Base-by-base conservation (phyloP, 2,329 filamentous ascomycete species). In the Pyrenophora teres region DNA sequence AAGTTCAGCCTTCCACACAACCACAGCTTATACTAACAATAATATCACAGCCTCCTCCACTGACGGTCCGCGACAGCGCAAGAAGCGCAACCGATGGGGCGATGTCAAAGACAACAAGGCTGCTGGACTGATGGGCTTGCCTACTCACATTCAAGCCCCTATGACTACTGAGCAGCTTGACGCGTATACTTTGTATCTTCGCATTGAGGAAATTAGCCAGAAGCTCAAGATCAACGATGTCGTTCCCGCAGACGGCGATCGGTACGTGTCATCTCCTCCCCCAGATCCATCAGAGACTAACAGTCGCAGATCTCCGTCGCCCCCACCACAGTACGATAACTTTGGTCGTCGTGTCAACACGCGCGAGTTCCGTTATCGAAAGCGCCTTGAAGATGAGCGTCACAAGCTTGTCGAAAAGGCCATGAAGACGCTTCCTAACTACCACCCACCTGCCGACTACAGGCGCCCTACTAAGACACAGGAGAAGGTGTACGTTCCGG, bases 401-500 rank as follows among this genome's bases (percentile, higher is more conserved):
- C 94, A 99, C 80, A 97, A 97, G 78, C 84, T 97, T 67, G 90
- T 99, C 74, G 94, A 99, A 74, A 97, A 95, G 82, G 94, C 94
- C 68, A 96, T 97, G 90, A 97, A 97, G 82, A 92, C 90, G 72
- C 97, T 99, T 76, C 93, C 94, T 80, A 97, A 97, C 85, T 99
- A 99, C 76, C 92, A 97, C 75, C 94, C 94, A 70, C 94, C 94
- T 53, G 90, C 93, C 83, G 94, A 99, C 77, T 99, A 99, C 78
- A 91, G 94, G 76, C 90, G 94, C 70, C 94, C 94, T 58, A 97
- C 93, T 76, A 99, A 99, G 89, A 99, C 94, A 74, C 94, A 99
- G 80, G 94, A 99, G 84, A 99, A 99, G 84, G 95, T 99, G 89
- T 99, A 99, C 77, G 94, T 99, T 77, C 94, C 94, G 76, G 94